phyloP scores from a whole-genome alignment of 2,329 filamentous ascomycete species.

The Trichoderma sp. region DNA sequence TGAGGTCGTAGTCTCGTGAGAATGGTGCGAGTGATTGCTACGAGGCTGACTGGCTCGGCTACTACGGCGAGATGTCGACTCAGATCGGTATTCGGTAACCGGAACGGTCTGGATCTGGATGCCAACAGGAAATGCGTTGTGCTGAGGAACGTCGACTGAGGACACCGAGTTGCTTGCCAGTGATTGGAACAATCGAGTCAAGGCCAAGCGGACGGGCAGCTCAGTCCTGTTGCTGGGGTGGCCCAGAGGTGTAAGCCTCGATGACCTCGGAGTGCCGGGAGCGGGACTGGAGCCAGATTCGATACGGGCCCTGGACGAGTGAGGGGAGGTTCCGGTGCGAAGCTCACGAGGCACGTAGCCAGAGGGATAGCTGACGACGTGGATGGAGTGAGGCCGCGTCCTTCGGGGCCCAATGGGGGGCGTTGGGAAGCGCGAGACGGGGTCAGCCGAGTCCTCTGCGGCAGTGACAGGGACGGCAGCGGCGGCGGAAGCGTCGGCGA shows the following conservation, averaged over 20 bases:
- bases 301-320: neutral
- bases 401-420: conserved; percentile 41
- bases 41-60: neutral
- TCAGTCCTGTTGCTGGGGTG: conserved; percentile 1
- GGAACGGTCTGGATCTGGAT: conserved; percentile 14
- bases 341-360: conserved; percentile 46
- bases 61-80: conserved; percentile 9
- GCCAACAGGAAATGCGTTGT: conserved; percentile 12
- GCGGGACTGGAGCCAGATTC: neutral
- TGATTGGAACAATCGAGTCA: conserved; percentile 14
- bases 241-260: conserved; percentile 1
- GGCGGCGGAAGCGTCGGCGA: conserved; percentile 12
- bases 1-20: neutral
- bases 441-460: conserved; percentile 10
- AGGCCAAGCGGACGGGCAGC: conserved; percentile 6
- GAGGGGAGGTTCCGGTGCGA: conserved; percentile 25
- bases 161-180: conserved; percentile 16
- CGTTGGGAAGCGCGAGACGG: conserved; percentile 30
- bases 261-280: neutral
- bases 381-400: conserved; percentile 40
- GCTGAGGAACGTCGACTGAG: conserved; percentile 13
- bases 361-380: conserved; percentile 41
- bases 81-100: neutral
- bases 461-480: neutral
- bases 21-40: neutral